Evolutionary conservation across 1,139 yeast genomes (phyloP).

Genomic region (Saccharomyces hybrid): DNA sequence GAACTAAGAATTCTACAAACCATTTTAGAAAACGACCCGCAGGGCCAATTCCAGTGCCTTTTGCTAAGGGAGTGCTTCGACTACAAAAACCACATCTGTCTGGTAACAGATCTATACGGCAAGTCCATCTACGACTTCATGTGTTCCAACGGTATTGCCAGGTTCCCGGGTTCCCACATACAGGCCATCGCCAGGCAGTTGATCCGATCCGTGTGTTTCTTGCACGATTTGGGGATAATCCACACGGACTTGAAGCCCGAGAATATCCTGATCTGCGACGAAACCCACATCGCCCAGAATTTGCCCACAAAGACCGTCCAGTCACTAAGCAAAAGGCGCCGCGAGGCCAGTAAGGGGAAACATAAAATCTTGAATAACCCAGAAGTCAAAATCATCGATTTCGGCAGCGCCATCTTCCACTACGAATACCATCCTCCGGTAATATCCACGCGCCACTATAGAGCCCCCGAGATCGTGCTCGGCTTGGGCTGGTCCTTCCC

Average conservation of each 20-base stretch:
- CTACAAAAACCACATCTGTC: conserved; percentile 86
- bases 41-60: conserved; percentile 27
- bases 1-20: conserved; percentile 65
- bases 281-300: conserved; percentile 33
- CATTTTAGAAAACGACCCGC: conserved; percentile 62
- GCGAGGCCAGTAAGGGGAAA: conserved; percentile 32
- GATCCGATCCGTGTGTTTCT: conserved; percentile 74
- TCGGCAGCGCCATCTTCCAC: conserved; percentile 89
- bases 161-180: conserved; percentile 72
- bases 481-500: conserved; percentile 90
- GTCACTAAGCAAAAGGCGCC: conserved; percentile 25
- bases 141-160: conserved; percentile 65
- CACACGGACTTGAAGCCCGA: conserved; percentile 95
- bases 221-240: conserved; percentile 81
- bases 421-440: conserved; percentile 91
- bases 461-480: conserved; percentile 93
- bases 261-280: conserved; percentile 71
- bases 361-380: conserved; percentile 63
- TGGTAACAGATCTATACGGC: conserved; percentile 81
- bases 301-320: conserved; percentile 18
- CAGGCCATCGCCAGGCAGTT: conserved; percentile 85
- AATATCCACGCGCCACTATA: conserved; percentile 89
- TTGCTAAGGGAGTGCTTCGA: conserved; percentile 77
- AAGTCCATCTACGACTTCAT: conserved; percentile 84
- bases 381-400: conserved; percentile 82